Evolutionary conservation across 768 basidiomycete genomes (phyloP).

Genomic region (Pluteus cervinus): DNA sequence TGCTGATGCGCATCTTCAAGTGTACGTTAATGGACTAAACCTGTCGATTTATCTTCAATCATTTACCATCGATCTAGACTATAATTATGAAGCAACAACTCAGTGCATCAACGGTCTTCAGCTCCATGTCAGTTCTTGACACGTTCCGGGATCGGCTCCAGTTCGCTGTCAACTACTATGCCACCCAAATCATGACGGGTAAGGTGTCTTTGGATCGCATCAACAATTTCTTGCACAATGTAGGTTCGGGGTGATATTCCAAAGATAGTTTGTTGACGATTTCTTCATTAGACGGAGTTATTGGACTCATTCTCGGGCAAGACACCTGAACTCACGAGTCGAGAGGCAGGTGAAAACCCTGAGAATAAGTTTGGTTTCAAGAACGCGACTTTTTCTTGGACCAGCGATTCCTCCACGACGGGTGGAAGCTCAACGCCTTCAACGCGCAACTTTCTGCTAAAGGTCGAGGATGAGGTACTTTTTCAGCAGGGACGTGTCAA

Average conservation of each 20-base stretch:
- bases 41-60: no score
- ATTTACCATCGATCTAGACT: no score
- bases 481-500: constrained; percentile 44
- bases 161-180: constrained; percentile 25
- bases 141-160: constrained; percentile 48
- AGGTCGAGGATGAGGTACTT: constrained; percentile 42
- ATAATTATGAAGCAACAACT: constrained; percentile 31
- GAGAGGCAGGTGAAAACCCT: no score
- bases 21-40: background rate
- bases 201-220: constrained; percentile 61
- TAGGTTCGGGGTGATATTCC: no score
- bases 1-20: constrained; percentile 3
- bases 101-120: constrained; percentile 39
- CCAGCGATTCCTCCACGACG: constrained; percentile 23
- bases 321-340: constrained; percentile 10
- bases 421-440: constrained; percentile 32
- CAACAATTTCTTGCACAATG: constrained; percentile 32
- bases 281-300: constrained; percentile 37
- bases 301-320: constrained; percentile 30
- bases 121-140: constrained; percentile 60
- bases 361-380: no score
- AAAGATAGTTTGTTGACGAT: constrained; percentile 1
- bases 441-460: constrained; percentile 44
- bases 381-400: no score
- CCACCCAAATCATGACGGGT: constrained; percentile 29